Percentiles rank a stretch among this genome's conserved stretches.
Evolutionary conservation across 2,329 filamentous ascomycete species (phyloP).

Genomic region (Trichoderma sp.): DNA sequence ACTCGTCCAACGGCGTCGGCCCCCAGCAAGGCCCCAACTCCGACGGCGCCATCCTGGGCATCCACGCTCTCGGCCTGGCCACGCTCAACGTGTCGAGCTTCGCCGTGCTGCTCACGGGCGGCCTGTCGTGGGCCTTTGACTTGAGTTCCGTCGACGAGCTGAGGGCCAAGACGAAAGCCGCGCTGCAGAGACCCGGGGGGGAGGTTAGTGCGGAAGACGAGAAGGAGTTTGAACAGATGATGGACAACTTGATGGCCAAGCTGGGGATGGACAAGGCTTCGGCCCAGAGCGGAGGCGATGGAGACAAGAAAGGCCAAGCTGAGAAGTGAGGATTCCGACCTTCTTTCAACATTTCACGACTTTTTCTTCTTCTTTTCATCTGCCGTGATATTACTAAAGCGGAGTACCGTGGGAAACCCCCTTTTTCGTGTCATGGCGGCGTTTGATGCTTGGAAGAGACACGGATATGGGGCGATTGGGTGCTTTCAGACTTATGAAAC

Average conservation of each 20-base stretch:
- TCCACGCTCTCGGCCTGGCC: constrained; percentile 79
- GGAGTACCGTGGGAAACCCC: background rate
- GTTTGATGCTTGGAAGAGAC: background rate
- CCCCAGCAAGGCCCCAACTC: background rate
- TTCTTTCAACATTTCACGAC: background rate
- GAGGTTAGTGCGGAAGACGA: constrained; percentile 47
- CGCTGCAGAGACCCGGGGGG: constrained; percentile 35
- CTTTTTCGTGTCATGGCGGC: background rate
- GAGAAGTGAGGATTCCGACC: background rate
- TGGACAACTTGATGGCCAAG: constrained; percentile 56
- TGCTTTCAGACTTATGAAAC: background rate
- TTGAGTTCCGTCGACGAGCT: constrained; percentile 68
- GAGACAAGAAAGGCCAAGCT: background rate
- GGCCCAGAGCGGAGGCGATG: background rate
- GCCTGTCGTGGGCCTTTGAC: constrained; percentile 72
- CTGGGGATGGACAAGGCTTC: constrained; percentile 35
- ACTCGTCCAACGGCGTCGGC: constrained; percentile 53
- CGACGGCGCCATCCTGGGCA: constrained; percentile 58
- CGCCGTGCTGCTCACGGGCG: constrained; percentile 71
- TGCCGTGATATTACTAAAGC: background rate
- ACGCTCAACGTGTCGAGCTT: constrained; percentile 81
- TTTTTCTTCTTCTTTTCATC: background rate
- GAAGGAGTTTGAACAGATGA: constrained; percentile 59
- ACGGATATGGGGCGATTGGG: too few relatives aligned
- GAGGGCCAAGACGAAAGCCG: constrained; percentile 47